Evolutionary conservation across 1,139 yeast genomes (phyloP).

Genomic region (Arxiozyma slooffiae): DNA sequence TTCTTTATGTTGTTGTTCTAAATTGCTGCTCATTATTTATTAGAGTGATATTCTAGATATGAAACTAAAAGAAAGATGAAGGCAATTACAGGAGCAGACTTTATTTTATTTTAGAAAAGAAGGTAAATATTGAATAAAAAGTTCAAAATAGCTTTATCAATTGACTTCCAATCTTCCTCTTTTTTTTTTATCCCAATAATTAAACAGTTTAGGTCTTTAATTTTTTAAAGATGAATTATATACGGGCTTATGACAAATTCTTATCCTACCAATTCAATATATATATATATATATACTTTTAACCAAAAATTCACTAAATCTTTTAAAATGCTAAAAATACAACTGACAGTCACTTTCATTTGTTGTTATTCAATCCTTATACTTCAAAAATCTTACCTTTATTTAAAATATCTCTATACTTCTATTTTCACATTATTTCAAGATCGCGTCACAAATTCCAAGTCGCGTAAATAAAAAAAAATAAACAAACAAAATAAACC

Average conservation of each 20-base stretch:
- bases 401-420: not conserved
- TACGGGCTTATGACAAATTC: not conserved
- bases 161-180: not conserved
- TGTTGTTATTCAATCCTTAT: not conserved
- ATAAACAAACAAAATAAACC: not conserved
- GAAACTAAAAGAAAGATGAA: not conserved
- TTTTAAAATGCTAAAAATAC: not conserved
- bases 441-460: conserved; percentile 6
- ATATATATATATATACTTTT: too few relatives aligned
- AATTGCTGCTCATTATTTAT: not conserved
- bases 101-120: too few relatives aligned
- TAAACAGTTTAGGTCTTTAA: not conserved
- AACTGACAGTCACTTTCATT: too few relatives aligned
- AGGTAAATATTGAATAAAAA: too few relatives aligned
- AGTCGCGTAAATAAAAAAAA: not conserved
- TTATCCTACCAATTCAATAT: too few relatives aligned
- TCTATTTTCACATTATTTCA: not conserved
- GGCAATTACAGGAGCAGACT: too few relatives aligned
- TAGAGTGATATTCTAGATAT: not conserved
- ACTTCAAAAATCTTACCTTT: not conserved
- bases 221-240: not conserved
- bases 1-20: not conserved
- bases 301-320: too few relatives aligned
- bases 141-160: not conserved
- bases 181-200: not conserved